Evolutionary conservation across 139 green algal species (phyloP).

Genomic region (Chlamydomonas eustigma): DNA sequence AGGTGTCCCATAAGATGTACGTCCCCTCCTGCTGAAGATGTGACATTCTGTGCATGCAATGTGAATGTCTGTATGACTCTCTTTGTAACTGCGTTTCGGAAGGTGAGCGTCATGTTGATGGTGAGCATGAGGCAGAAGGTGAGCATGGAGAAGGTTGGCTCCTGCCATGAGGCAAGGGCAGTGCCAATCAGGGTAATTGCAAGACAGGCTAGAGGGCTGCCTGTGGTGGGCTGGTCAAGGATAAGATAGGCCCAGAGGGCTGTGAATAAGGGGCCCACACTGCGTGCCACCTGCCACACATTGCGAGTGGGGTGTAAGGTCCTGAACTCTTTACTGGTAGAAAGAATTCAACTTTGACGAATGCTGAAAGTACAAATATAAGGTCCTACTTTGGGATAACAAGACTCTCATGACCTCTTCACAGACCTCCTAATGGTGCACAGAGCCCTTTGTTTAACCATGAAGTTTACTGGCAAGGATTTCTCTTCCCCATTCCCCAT

Average conservation of each 20-base stretch:
- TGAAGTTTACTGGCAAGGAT: too few relatives aligned
- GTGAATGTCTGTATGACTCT: neutral
- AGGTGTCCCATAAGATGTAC: neutral
- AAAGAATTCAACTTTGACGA: too few relatives aligned
- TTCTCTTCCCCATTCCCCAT: too few relatives aligned
- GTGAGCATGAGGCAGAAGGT: slow-evolving; percentile 22
- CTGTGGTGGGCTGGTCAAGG: slow-evolving; percentile 20
- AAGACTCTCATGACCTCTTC: too few relatives aligned
- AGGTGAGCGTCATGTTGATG: slow-evolving; percentile 20
- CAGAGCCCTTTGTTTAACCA: too few relatives aligned
- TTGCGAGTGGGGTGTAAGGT: too few relatives aligned
- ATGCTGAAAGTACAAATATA: too few relatives aligned
- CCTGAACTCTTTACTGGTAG: too few relatives aligned
- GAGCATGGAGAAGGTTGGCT: slow-evolving; percentile 15
- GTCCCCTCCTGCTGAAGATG: neutral
- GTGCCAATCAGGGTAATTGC: slow-evolving; percentile 15
- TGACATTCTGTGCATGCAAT: neutral
- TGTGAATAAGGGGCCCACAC: slow-evolving; percentile 23
- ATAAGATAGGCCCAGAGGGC: slow-evolving; percentile 18
- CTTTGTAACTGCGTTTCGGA: slow-evolving; percentile 19
- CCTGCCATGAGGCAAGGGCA: slow-evolving; percentile 20
- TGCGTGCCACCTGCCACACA: slow-evolving; percentile 18
- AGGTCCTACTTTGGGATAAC: too few relatives aligned
- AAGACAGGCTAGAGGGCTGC: slow-evolving; percentile 8
- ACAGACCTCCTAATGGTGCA: too few relatives aligned